These are phyloP conservation scores for Phaeoacremonium minimum DNA, from an alignment of 2,329 filamentous ascomycete genomes.

Conservation along the genomic window DNA sequence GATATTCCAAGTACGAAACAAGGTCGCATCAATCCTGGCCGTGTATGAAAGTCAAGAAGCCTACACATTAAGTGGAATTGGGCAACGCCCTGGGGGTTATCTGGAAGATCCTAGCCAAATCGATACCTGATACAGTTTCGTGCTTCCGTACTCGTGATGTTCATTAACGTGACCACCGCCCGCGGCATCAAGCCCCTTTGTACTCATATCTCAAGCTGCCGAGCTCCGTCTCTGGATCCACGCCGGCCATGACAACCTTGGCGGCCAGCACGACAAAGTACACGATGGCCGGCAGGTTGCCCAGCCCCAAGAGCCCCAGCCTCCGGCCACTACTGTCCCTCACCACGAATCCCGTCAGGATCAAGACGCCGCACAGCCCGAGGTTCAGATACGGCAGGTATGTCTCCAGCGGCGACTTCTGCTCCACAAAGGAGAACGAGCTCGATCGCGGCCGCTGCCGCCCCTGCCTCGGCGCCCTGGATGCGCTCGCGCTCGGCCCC, in stretches of 20 bases:
- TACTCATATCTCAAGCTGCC: slow-evolving; percentile 59
- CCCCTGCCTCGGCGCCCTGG: slow-evolving; percentile 5
- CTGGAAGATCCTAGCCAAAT: too few species aligned
- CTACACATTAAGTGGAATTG: too few species aligned
- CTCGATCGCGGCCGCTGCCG: slow-evolving; percentile 7
- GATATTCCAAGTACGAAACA: too few species aligned
- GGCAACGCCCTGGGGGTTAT: too few species aligned
- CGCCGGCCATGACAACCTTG: slow-evolving; percentile 61
- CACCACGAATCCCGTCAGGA: slow-evolving; percentile 34
- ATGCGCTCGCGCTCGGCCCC: neutral
- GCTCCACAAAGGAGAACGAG: slow-evolving; percentile 13
- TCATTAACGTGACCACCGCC: neutral
- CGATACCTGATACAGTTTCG: too few species aligned
- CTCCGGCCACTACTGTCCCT: slow-evolving; percentile 17
- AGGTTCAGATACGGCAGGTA: slow-evolving; percentile 60
- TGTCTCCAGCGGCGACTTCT: slow-evolving; percentile 43
- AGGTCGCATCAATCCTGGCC: too few species aligned
- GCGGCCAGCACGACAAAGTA: slow-evolving; percentile 57
- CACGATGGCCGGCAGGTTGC: slow-evolving; percentile 51
- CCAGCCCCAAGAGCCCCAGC: slow-evolving; percentile 21
- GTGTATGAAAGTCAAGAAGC: too few species aligned
- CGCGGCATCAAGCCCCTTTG: slow-evolving; percentile 54
- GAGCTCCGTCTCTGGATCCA: slow-evolving; percentile 65
- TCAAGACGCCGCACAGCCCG: slow-evolving; percentile 48
- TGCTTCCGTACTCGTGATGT: neutral